phyloP scores from a whole-genome alignment of 768 basidiomycete species.

The Boletus vinaceobasis region DNA sequence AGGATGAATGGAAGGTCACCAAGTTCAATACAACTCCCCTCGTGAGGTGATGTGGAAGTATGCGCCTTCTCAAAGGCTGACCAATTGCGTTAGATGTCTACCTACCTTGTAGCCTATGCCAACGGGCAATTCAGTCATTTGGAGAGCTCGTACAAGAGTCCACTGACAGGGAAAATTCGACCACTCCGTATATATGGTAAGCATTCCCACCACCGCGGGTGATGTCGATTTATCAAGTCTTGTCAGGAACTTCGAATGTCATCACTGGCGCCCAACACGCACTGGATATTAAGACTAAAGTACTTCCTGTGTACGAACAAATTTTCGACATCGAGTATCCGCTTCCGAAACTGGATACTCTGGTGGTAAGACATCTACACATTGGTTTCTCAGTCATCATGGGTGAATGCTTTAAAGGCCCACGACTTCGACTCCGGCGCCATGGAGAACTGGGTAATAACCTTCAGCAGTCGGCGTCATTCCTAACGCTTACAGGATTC shows the following conservation, averaged over 20 bases:
- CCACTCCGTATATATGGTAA: constrained; percentile 83
- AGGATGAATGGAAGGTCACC: constrained; percentile 72
- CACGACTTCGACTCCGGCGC: constrained; percentile 88
- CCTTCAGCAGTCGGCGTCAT: not conserved
- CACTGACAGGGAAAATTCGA: constrained; percentile 72
- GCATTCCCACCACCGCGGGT: constrained; percentile 11
- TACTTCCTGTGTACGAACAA: constrained; percentile 87
- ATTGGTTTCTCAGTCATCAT: not conserved
- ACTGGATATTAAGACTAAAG: constrained; percentile 78
- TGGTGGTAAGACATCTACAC: constrained; percentile 53
- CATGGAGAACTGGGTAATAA: constrained; percentile 84
- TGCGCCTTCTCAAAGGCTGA: not conserved
- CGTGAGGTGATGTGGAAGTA: constrained; percentile 28
- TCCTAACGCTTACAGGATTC: constrained; percentile 1
- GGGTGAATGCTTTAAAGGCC: constrained; percentile 39
- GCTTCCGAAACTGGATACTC: constrained; percentile 90
- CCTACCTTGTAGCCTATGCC: constrained; percentile 86
- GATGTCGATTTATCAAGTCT: not conserved
- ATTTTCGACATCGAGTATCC: constrained; percentile 92
- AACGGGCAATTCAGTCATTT: constrained; percentile 75
- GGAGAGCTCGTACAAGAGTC: constrained; percentile 73
- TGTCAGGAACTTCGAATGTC: constrained; percentile 70
- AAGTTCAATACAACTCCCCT: constrained; percentile 77
- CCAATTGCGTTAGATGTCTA: constrained; percentile 54
- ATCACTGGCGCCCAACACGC: constrained; percentile 84